Percentiles rank a stretch among this genome's conserved stretches.
These are phyloP conservation scores for Verbena officinalis DNA, from an alignment of 257 asterid species.

Conservation along the genomic window DNA sequence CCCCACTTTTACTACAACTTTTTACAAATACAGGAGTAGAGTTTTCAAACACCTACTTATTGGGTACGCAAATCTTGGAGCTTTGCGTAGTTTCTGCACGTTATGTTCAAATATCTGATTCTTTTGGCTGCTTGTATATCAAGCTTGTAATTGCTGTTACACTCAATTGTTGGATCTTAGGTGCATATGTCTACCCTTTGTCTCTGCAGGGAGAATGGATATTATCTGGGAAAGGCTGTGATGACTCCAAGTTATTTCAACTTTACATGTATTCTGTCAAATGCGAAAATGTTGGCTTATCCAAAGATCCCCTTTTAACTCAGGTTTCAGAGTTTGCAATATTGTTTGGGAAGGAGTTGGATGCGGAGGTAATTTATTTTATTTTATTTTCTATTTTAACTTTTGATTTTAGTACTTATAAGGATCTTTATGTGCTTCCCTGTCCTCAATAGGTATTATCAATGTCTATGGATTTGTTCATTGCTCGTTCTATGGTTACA, in stretches of 20 bases:
- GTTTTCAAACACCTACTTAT: no score
- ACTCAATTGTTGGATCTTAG: slow-evolving; percentile 23
- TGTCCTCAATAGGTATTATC: slow-evolving; percentile 66
- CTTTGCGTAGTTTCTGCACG: not conserved
- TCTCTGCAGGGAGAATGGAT: slow-evolving; percentile 94
- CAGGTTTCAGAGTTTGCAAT: slow-evolving; percentile 92
- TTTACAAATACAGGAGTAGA: no score
- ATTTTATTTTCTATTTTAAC: slow-evolving; percentile 22
- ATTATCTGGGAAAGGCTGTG: slow-evolving; percentile 60
- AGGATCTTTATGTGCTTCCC: slow-evolving; percentile 30
- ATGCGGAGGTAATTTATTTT: slow-evolving; percentile 70
- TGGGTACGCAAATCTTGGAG: not conserved
- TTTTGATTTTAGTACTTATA: slow-evolving; percentile 16
- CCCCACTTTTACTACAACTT: no score
- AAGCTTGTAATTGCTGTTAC: slow-evolving; percentile 14
- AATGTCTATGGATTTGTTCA: slow-evolving; percentile 89
- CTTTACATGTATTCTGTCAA: slow-evolving; percentile 78
- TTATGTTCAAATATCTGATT: slow-evolving; percentile 5
- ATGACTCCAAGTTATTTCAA: slow-evolving; percentile 52
- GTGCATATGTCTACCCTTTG: slow-evolving; percentile 17
- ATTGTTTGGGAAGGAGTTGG: slow-evolving; percentile 87
- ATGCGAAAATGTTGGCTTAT: slow-evolving; percentile 70
- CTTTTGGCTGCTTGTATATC: not conserved
- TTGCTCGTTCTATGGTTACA: slow-evolving; percentile 85
- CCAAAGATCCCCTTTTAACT: slow-evolving; percentile 84